Evolutionary conservation across 179 eudicot genomes (phyloP).

Genomic region (Vitellaria paradoxa): DNA sequence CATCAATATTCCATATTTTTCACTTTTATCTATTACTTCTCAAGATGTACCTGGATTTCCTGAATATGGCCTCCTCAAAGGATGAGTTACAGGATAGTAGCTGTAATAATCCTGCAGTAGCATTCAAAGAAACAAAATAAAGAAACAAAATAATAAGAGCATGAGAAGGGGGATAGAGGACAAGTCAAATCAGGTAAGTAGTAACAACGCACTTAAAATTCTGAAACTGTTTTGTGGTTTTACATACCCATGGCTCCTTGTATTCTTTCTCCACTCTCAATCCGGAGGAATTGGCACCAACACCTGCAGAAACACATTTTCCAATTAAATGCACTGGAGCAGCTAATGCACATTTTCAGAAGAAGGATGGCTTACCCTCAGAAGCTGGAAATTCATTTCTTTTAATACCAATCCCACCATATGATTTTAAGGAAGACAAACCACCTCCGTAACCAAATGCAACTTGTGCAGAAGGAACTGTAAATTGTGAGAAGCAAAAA

Average conservation of each 20-base stretch:
- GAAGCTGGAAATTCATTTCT: slow-evolving; percentile 32
- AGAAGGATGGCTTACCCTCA: slow-evolving; percentile 25
- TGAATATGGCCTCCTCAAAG: slow-evolving; percentile 78
- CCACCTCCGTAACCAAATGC: slow-evolving; percentile 63
- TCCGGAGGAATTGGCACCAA: slow-evolving; percentile 23
- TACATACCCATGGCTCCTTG: slow-evolving; percentile 84
- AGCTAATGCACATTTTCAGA: slow-evolving; percentile 1
- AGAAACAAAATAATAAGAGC: slow-evolving; percentile 3
- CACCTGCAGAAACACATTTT: slow-evolving; percentile 21
- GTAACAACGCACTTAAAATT: slow-evolving; percentile 3
- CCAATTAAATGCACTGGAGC: slow-evolving; percentile 1
- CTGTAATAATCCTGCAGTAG: slow-evolving; percentile 61
- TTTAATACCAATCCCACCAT: slow-evolving; percentile 21
- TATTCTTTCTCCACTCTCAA: slow-evolving; percentile 46
- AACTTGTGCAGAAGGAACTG: slow-evolving; percentile 49
- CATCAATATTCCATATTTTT: slow-evolving; percentile 6
- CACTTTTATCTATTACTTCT: slow-evolving; percentile 9
- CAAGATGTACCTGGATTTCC: slow-evolving; percentile 74
- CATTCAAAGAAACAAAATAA: background rate
- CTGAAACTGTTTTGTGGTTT: background rate
- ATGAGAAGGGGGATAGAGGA: background rate
- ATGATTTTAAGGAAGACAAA: slow-evolving; percentile 33
- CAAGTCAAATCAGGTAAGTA: background rate
- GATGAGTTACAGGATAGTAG: slow-evolving; percentile 66
- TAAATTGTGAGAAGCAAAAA: slow-evolving; percentile 21